Evolutionary conservation across 305 asterid species (phyloP).

Genomic region (Fraxinus latifolia): DNA sequence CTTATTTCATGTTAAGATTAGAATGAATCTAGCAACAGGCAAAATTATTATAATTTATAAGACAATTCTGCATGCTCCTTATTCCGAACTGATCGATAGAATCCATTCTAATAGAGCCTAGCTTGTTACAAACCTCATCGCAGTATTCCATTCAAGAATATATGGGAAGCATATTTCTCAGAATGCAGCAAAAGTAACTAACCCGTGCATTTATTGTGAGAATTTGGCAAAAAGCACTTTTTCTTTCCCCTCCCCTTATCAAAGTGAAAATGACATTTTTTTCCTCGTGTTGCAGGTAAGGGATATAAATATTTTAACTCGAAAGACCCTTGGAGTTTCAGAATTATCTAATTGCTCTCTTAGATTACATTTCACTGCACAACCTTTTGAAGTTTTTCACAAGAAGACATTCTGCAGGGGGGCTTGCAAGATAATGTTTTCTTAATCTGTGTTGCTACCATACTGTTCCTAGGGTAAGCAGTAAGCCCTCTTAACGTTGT

Average conservation of each 20-base stretch:
- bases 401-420: not conserved
- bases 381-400: not conserved
- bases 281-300: not conserved
- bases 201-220: not conserved
- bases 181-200: not conserved
- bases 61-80: not conserved
- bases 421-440: not conserved
- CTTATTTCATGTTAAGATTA: not conserved
- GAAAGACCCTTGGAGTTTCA: not conserved
- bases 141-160: not conserved
- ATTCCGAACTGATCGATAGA: not conserved
- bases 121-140: not conserved
- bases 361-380: not conserved
- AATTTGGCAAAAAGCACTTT: not conserved
- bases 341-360: not conserved
- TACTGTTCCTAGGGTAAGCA: not conserved
- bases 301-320: not conserved
- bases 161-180: not conserved
- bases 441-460: not conserved
- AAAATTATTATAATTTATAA: not conserved
- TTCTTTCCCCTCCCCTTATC: not conserved
- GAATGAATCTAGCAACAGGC: not conserved
- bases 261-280: not conserved
- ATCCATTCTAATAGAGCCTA: not conserved
- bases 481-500: not conserved